These are phyloP conservation scores for Theileria orientalis DNA, from an alignment of 169 alveolate species.

Conservation along the genomic window DNA sequence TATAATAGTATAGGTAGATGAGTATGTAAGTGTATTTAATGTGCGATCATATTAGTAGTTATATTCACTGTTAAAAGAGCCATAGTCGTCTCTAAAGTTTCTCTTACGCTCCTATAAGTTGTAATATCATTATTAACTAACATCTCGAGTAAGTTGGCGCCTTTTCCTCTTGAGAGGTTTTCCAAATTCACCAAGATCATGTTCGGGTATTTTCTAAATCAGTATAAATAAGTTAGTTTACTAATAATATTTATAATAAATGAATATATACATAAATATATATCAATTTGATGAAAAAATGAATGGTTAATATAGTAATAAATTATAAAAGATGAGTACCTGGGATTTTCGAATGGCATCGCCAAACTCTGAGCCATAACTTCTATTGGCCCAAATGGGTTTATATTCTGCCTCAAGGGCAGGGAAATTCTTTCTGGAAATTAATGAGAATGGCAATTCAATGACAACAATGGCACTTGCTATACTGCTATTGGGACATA, in stretches of 20 bases:
- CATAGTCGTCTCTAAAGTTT: slow-evolving; percentile 45
- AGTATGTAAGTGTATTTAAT: not conserved
- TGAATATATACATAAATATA: too few relatives aligned
- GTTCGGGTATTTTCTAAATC: slow-evolving; percentile 26
- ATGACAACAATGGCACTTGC: not conserved
- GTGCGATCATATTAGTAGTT: slow-evolving; percentile 10
- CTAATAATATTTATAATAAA: not conserved
- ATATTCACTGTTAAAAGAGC: slow-evolving; percentile 29
- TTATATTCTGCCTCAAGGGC: slow-evolving; percentile 65
- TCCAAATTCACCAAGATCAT: slow-evolving; percentile 45
- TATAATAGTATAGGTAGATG: not conserved
- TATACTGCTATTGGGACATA: not conserved
- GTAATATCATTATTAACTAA: not conserved
- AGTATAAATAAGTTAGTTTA: too few relatives aligned
- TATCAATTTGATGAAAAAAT: not conserved
- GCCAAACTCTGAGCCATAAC: slow-evolving; percentile 78
- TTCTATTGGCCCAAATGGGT: slow-evolving; percentile 76
- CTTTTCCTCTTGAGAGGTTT: slow-evolving; percentile 30
- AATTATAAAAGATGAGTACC: slow-evolving; percentile 2
- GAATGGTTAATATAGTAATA: not conserved
- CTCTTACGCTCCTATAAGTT: slow-evolving; percentile 5
- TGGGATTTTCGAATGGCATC: slow-evolving; percentile 68
- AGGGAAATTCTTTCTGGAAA: slow-evolving; percentile 64
- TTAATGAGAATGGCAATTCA: not conserved
- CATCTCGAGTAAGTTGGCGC: slow-evolving; percentile 23